phyloP scores from a whole-genome alignment of 2,329 filamentous ascomycete genomes.

The Diplodia sapinea region DNA sequence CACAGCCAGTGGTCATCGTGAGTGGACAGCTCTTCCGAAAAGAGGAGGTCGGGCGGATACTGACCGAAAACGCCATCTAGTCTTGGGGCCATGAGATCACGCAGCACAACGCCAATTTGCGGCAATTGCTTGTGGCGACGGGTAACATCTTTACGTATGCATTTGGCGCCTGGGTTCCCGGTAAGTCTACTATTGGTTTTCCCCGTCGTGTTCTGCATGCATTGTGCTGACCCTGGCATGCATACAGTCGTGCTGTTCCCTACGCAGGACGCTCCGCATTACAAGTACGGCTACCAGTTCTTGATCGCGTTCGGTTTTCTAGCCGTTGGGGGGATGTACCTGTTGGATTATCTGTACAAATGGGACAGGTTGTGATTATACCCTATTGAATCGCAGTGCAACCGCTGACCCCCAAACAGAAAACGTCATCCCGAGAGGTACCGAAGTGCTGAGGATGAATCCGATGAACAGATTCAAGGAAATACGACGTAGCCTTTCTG shows the following conservation, averaged over 20 bases:
- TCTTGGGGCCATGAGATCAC: slow-evolving; percentile 24
- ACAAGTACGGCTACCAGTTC: slow-evolving; percentile 20
- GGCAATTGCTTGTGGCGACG: slow-evolving; percentile 22
- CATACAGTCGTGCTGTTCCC: slow-evolving; percentile 17
- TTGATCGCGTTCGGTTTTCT: slow-evolving; percentile 7
- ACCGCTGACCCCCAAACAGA: not conserved
- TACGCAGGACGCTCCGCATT: slow-evolving; percentile 22
- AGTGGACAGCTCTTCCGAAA: not conserved
- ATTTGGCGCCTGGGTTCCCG: slow-evolving; percentile 17
- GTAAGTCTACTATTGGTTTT: not conserved
- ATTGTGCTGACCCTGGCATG: not conserved
- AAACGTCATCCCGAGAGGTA: slow-evolving; percentile 9
- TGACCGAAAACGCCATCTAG: not conserved
- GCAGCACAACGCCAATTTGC: slow-evolving; percentile 16
- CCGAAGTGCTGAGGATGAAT: too few relatives aligned
- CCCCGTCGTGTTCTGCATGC: not conserved
- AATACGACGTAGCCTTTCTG: not conserved
- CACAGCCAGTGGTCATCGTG: slow-evolving; percentile 21
- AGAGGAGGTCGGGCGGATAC: too few relatives aligned
- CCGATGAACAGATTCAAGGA: not conserved
- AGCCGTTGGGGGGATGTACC: slow-evolving; percentile 5
- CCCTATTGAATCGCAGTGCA: not conserved
- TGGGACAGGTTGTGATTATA: not conserved
- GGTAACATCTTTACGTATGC: slow-evolving; percentile 22
- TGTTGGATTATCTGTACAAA: slow-evolving; percentile 17